These are phyloP conservation scores for Fraxinus nigra DNA, from an alignment of 305 asterid species.

Conservation along the genomic window DNA sequence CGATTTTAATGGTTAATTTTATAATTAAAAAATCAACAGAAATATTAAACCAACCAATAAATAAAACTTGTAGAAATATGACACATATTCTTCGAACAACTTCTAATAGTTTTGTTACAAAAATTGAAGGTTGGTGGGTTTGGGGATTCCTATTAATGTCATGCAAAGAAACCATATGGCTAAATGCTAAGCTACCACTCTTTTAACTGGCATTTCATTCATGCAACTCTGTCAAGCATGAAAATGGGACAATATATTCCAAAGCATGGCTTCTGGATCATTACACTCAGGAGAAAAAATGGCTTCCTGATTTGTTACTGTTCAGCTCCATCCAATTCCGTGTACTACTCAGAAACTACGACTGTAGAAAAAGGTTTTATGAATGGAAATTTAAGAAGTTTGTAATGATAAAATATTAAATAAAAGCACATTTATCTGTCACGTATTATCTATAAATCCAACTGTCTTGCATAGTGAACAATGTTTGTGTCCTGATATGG, in stretches of 20 bases:
- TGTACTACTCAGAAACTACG: neutral
- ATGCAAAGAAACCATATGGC: neutral
- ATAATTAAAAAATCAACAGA: too few species aligned
- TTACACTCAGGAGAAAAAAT: neutral
- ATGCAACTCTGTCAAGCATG: neutral
- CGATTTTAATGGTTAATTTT: too few species aligned
- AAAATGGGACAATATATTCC: neutral
- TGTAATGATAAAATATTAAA: too few species aligned
- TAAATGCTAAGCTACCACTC: neutral
- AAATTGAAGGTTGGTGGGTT: neutral
- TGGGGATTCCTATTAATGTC: neutral
- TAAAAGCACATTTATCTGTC: neutral
- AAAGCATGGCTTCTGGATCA: neutral
- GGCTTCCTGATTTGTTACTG: neutral
- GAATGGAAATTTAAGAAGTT: neutral
- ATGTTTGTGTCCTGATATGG: neutral
- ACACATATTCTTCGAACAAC: too few species aligned
- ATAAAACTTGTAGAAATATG: too few species aligned
- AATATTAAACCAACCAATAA: too few species aligned
- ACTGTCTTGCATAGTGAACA: neutral
- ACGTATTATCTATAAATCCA: neutral
- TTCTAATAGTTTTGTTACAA: neutral
- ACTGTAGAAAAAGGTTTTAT: neutral
- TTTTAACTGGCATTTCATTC: neutral
- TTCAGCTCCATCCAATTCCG: neutral